Conservation (phyloP, 2,329 filamentous ascomycete genomes). For the Cladophialophora yegresii region DNA sequence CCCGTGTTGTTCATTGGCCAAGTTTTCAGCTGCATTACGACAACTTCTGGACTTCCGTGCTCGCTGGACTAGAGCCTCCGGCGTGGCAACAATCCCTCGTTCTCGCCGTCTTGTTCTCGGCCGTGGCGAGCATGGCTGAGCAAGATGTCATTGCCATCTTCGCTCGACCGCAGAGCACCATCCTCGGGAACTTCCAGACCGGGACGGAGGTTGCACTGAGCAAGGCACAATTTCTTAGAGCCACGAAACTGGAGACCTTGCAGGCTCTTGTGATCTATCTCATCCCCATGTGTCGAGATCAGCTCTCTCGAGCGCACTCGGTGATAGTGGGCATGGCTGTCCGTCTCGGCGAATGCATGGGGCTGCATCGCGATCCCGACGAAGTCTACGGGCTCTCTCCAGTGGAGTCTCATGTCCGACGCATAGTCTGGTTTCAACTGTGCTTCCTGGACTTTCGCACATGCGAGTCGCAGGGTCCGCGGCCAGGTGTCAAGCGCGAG, state of each 20-base stretch:
- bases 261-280: conserved; percentile 71
- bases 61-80: conserved; percentile 61
- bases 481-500: conserved; percentile 69
- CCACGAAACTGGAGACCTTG: conserved; percentile 71
- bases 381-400: conserved; percentile 63
- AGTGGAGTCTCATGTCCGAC: conserved; percentile 69
- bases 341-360: conserved; percentile 75
- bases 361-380: conserved; percentile 69
- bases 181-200: conserved; percentile 65
- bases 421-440: conserved; percentile 75
- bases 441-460: conserved; percentile 75
- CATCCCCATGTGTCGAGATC: conserved; percentile 70
- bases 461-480: conserved; percentile 71
- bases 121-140: conserved; percentile 66
- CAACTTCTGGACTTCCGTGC: conserved; percentile 65
- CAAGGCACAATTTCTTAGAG: conserved; percentile 70
- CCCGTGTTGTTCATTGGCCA: conserved; percentile 66
- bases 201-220: conserved; percentile 68
- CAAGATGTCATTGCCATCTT: conserved; percentile 55
- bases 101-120: conserved; percentile 70
- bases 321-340: conserved; percentile 71
- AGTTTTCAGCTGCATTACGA: conserved; percentile 67
- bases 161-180: conserved; percentile 57
- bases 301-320: conserved; percentile 72
- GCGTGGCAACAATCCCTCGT: conserved; percentile 67